Evolutionary conservation across 495 filamentous ascomycete species (phyloP), one percentile per base, ranked within the genome.

Genomic region (Xylaria longipes): DNA sequence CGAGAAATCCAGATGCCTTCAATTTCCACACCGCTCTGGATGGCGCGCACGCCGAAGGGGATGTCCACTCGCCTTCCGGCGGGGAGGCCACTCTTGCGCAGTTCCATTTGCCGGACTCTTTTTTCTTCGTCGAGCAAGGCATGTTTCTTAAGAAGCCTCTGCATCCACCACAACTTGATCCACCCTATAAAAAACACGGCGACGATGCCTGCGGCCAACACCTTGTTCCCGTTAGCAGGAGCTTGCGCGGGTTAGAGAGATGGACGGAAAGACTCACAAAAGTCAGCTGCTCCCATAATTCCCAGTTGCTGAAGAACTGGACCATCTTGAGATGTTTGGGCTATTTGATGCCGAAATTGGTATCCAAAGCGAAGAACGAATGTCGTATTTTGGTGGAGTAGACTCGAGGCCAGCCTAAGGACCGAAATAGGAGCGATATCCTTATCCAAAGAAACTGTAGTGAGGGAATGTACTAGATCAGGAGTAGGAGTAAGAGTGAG

Each of bases 1-100:
- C 87, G 82, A 17, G 93, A 95, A 31, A 94, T 91, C 90, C 94
- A 97, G 63, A 98, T 94, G 7, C 94, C 96, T 71, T 97, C 93
- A 15, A 97, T 88, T 75, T 93, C 89, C 29, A 97, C 85, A 15
- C 94, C 95, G 72, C 88, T 92, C 77, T 99, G 92, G 37, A 99
- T 87, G 20, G 95, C 95, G 75, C 92, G 90, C 39, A 97, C 90
- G 31, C 96, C 96, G 75, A 98, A 99, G 4, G 94, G 95, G 58
- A 97, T 87, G 17, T 93, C 90, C 66, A 89, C 85, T 75, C 77
- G 79, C 78, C 78, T 82, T 75, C 81, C 81, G 27, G 72, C 65
- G 15, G 80, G 76, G 39, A 86, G 75, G 5, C 85, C 84, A 20
- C 81, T 86, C 77, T 84, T 85, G 43, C 87, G 83, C 80, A 89